Conservation (phyloP, 768 basidiomycete species). For the Gloeophyllum trabeum region DNA sequence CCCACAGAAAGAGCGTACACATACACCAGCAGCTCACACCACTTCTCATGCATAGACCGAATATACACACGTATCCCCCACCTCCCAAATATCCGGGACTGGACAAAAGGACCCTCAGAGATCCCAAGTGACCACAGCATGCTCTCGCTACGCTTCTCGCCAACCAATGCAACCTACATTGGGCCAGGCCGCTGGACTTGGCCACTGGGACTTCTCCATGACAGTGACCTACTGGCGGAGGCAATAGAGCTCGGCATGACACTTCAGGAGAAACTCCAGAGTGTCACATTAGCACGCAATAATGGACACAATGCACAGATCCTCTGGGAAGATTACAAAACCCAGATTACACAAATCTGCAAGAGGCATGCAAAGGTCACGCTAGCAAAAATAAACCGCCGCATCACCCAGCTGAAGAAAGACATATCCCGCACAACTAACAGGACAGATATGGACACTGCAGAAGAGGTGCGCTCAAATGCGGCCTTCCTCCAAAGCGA, state of each 20-base stretch:
- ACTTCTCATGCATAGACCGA: slow-evolving; percentile 2
- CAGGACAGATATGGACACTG: background rate
- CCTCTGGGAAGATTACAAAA: background rate
- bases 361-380: background rate
- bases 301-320: background rate
- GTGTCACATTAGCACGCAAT: background rate
- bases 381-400: background rate
- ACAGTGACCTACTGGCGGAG: background rate
- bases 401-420: background rate
- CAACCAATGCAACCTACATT: slow-evolving; percentile 1
- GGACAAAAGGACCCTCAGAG: background rate
- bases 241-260: background rate
- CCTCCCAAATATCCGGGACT: background rate
- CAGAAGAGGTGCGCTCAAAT: background rate
- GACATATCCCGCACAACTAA: background rate
- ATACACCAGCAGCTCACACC: background rate
- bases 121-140: slow-evolving; percentile 4
- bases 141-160: background rate
- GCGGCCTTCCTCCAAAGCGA: background rate
- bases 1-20: slow-evolving; percentile 2
- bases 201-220: background rate
- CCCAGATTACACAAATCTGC: background rate
- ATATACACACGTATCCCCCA: background rate
- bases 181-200: slow-evolving; percentile 5
- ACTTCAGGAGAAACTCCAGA: background rate